Conservation (phyloP, 371 early-diverging fungal species). For the Smittium culicis region DNA sequence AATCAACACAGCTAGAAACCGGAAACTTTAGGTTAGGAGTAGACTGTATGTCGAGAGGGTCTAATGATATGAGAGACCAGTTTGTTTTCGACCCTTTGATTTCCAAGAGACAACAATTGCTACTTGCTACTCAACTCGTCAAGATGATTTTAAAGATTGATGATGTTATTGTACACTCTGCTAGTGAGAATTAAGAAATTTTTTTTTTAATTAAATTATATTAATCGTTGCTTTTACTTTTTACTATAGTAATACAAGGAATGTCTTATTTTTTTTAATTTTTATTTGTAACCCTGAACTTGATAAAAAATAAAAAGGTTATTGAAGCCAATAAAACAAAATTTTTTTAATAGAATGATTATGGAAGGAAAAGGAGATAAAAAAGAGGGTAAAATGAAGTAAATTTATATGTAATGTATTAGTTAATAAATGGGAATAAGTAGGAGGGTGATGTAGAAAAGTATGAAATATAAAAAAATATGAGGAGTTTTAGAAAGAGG, state of each 20-base stretch:
- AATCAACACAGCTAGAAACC: constrained; percentile 80
- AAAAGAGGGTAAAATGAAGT: too few relatives aligned
- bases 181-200: background rate
- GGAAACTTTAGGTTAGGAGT: constrained; percentile 83
- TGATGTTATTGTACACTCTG: constrained; percentile 62
- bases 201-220: background rate
- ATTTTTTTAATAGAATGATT: too few relatives aligned
- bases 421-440: too few relatives aligned
- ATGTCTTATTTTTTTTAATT: too few relatives aligned
- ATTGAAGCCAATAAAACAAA: too few relatives aligned
- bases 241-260: too few relatives aligned
- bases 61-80: constrained; percentile 94
- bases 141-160: constrained; percentile 96
- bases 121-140: constrained; percentile 97
- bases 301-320: too few relatives aligned
- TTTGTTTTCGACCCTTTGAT: constrained; percentile 97
- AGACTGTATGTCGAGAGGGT: constrained; percentile 85
- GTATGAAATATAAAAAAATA: constrained; percentile 3
- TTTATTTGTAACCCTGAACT: too few relatives aligned
- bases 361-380: too few relatives aligned
- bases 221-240: background rate
- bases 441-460: too few relatives aligned
- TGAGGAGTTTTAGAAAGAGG: background rate
- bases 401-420: too few relatives aligned
- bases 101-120: constrained; percentile 96